A percentile compares a stretch with the other conserved stretches of the same genome.
Evolutionary conservation across 2,329 filamentous ascomycete genomes (phyloP).

Genomic region (Fonsecaea nubica): DNA sequence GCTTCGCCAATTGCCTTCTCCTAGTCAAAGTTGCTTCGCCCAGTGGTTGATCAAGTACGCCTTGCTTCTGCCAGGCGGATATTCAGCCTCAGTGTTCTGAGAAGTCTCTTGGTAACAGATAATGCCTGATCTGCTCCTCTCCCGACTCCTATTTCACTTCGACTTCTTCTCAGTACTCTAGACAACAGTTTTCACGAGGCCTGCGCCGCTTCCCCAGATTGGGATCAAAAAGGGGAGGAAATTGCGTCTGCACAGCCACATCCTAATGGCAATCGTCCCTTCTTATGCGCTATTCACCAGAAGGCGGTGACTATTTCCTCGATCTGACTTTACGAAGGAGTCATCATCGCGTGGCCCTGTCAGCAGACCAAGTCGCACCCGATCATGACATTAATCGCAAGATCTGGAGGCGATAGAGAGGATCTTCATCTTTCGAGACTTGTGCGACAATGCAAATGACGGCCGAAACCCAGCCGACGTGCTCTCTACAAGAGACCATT

Average conservation of each 20-base stretch:
- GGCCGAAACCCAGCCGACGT: slow-evolving; percentile 21
- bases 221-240: not conserved
- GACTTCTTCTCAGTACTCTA: not conserved
- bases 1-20: slow-evolving; percentile 1
- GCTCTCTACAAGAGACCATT: slow-evolving; percentile 36
- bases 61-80: slow-evolving; percentile 24
- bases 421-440: slow-evolving; percentile 25
- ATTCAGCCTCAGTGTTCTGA: slow-evolving; percentile 28
- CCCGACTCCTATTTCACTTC: not conserved
- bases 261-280: not conserved
- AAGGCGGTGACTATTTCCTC: slow-evolving; percentile 4
- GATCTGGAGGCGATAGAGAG: slow-evolving; percentile 19
- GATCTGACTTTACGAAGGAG: not conserved
- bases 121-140: not conserved
- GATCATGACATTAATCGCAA: slow-evolving; percentile 32
- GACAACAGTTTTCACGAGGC: not conserved
- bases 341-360: slow-evolving; percentile 15
- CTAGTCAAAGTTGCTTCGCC: not conserved
- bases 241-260: slow-evolving; percentile 22
- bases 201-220: not conserved
- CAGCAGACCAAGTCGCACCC: slow-evolving; percentile 2
- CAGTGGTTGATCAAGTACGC: slow-evolving; percentile 18
- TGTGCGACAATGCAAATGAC: slow-evolving; percentile 26
- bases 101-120: not conserved
- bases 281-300: not conserved